Evolutionary conservation across 2,329 filamentous ascomycete genomes (phyloP).

Genomic region (Aspergillus chevalieri): DNA sequence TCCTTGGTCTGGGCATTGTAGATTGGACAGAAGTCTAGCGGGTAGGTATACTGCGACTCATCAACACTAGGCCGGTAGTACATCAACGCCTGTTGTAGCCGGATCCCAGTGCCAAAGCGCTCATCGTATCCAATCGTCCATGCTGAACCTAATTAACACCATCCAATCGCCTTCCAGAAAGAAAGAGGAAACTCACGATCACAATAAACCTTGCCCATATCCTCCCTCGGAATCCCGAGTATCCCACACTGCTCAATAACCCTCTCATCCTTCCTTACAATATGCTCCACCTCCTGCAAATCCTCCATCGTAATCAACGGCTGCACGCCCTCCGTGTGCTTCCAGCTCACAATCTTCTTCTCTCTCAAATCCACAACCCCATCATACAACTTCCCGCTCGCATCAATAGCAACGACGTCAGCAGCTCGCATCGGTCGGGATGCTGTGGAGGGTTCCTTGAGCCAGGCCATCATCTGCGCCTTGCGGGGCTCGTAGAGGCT

Average conservation of each 20-base stretch:
- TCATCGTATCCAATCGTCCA: constrained; percentile 96
- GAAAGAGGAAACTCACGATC: constrained; percentile 53
- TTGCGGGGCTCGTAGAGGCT: constrained; percentile 81
- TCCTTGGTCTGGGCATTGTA: constrained; percentile 73
- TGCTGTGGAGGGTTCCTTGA: constrained; percentile 56
- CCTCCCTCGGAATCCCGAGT: constrained; percentile 69
- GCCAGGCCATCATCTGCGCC: constrained; percentile 73
- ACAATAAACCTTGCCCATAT: constrained; percentile 95
- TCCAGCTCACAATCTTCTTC: constrained; percentile 66
- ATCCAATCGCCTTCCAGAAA: neutral
- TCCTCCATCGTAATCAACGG: constrained; percentile 92
- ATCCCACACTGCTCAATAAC: constrained; percentile 87
- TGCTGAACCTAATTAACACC: constrained; percentile 36
- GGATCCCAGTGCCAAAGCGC: constrained; percentile 69
- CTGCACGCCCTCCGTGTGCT: constrained; percentile 68
- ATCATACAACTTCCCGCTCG: constrained; percentile 74
- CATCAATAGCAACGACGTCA: constrained; percentile 75
- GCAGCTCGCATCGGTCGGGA: constrained; percentile 65
- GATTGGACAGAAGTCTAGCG: constrained; percentile 90
- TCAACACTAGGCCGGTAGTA: constrained; percentile 85
- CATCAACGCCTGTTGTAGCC: constrained; percentile 89
- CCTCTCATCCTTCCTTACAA: constrained; percentile 70
- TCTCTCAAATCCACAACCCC: constrained; percentile 68
- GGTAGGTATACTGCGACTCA: constrained; percentile 84
- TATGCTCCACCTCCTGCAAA: constrained; percentile 69